Conservation (phyloP, 2,329 filamentous ascomycete species). For the Botryotinia calthae region DNA sequence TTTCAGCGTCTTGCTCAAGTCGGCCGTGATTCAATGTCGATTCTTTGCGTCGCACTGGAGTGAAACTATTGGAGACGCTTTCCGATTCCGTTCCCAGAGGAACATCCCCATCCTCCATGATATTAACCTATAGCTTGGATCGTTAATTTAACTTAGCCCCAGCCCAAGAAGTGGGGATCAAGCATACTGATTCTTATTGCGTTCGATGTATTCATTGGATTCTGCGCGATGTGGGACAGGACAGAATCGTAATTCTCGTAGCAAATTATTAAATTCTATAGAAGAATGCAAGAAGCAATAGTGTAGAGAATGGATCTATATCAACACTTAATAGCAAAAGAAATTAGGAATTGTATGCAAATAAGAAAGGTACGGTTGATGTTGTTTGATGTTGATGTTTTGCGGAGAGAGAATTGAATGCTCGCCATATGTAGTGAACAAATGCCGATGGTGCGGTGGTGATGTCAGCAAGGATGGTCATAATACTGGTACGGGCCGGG, state of each 20-base stretch:
- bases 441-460: neutral
- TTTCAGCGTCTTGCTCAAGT: conserved; percentile 26
- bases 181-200: conserved; percentile 5
- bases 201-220: neutral
- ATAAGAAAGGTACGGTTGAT: conserved; percentile 2
- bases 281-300: neutral
- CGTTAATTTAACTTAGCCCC: neutral
- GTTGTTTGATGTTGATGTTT: neutral
- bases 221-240: neutral
- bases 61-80: conserved; percentile 28
- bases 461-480: conserved; percentile 15
- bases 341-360: conserved; percentile 1
- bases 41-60: conserved; percentile 33
- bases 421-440: neutral
- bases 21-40: conserved; percentile 28
- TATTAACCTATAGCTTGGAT: neutral
- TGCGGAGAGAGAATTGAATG: neutral
- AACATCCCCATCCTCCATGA: conserved; percentile 16
- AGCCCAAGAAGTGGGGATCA: neutral
- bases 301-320: neutral
- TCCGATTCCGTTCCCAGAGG: conserved; percentile 1
- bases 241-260: conserved; percentile 3
- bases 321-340: neutral
- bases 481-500: neutral
- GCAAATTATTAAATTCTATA: conserved; percentile 17